These are phyloP conservation scores for Leccinum uliginosum DNA, from an alignment of 768 basidiomycete species.

Conservation along the genomic window DNA sequence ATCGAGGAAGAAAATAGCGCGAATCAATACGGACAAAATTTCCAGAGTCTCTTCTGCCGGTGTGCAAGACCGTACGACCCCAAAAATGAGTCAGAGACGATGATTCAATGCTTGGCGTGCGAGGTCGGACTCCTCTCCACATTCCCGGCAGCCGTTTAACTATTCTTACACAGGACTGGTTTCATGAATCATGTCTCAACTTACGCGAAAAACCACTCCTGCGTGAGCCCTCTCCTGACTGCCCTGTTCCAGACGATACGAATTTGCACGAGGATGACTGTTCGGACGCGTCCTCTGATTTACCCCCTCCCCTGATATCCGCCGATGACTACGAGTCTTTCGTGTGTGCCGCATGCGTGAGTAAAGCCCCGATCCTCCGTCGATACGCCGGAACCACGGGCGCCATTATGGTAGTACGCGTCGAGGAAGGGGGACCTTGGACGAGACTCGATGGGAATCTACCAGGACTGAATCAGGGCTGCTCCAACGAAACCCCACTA, in stretches of 20 bases:
- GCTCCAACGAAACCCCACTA: slow-evolving; percentile 13
- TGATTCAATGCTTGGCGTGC: slow-evolving; percentile 85
- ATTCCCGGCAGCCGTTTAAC: slow-evolving; percentile 1
- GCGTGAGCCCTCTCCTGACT: slow-evolving; percentile 37
- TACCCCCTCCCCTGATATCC: slow-evolving; percentile 65
- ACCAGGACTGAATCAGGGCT: not conserved
- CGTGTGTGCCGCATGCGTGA: slow-evolving; percentile 69
- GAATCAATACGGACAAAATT: slow-evolving; percentile 76
- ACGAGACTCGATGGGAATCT: slow-evolving; percentile 38
- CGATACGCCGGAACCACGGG: slow-evolving; percentile 68
- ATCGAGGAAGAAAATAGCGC: slow-evolving; percentile 50
- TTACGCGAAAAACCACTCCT: slow-evolving; percentile 61
- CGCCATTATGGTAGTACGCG: slow-evolving; percentile 61
- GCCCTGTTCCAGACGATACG: not conserved
- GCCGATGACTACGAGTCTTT: slow-evolving; percentile 72
- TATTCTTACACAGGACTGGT: slow-evolving; percentile 65
- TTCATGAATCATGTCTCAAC: slow-evolving; percentile 85
- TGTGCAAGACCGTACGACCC: slow-evolving; percentile 72
- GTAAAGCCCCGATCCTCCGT: slow-evolving; percentile 45
- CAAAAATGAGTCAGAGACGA: slow-evolving; percentile 70
- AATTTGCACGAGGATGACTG: slow-evolving; percentile 40
- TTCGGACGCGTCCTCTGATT: slow-evolving; percentile 60
- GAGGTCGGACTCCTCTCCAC: slow-evolving; percentile 46
- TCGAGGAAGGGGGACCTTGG: slow-evolving; percentile 47
- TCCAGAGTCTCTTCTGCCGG: slow-evolving; percentile 65